Evolutionary conservation across 805 yeast species (phyloP).

Genomic region (Candida yuanshanica): DNA sequence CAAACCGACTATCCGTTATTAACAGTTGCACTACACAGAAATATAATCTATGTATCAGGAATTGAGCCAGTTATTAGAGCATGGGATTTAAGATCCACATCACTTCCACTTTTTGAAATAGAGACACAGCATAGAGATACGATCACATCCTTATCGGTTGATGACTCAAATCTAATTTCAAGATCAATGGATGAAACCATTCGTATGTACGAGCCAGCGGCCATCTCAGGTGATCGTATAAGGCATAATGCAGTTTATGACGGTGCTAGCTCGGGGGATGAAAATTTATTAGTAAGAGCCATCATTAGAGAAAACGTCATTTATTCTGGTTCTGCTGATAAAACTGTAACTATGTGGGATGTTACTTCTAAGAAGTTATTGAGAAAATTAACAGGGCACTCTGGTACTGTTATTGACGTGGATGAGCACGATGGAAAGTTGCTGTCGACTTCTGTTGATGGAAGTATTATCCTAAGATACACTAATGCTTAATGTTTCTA

Average conservation of each 20-base stretch:
- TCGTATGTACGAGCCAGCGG: slow-evolving; percentile 47
- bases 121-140: slow-evolving; percentile 40
- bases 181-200: slow-evolving; percentile 54
- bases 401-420: slow-evolving; percentile 56
- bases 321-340: slow-evolving; percentile 60
- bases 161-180: slow-evolving; percentile 41
- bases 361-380: slow-evolving; percentile 40
- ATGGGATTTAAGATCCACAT: slow-evolving; percentile 48
- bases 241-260: slow-evolving; percentile 41
- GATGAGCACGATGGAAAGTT: slow-evolving; percentile 41
- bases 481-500: slow-evolving; percentile 1
- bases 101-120: slow-evolving; percentile 40
- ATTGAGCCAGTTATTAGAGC: slow-evolving; percentile 59
- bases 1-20: slow-evolving; percentile 54
- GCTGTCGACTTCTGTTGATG: slow-evolving; percentile 50
- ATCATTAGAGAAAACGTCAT: slow-evolving; percentile 36
- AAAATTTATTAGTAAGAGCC: slow-evolving; percentile 46
- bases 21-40: slow-evolving; percentile 41
- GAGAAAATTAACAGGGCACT: slow-evolving; percentile 53
- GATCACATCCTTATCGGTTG: slow-evolving; percentile 50
- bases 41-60: slow-evolving; percentile 52
- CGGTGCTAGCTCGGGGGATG: slow-evolving; percentile 52
- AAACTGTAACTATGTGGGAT: slow-evolving; percentile 57
- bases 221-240: slow-evolving; percentile 30
- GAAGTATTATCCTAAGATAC: slow-evolving; percentile 44